Conservation (phyloP, 176 grass and related monocot species). For the Aegilops sharonensis region DNA sequence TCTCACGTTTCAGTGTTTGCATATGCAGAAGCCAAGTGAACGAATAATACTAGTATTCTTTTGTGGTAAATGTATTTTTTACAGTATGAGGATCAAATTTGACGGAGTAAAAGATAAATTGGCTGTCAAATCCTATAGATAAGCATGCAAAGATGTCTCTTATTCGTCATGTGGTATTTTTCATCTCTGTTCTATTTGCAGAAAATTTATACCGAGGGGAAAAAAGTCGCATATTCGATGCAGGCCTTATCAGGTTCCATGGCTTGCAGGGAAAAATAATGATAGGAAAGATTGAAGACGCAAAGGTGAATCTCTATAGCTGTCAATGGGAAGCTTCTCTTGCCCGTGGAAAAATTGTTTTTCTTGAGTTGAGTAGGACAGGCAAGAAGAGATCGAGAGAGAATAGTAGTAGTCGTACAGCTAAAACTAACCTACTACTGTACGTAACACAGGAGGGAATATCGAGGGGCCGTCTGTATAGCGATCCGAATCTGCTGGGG, state of each 20-base stretch:
- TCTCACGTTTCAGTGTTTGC: neutral
- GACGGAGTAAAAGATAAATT: neutral
- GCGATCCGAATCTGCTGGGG: neutral
- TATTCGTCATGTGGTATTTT: no score
- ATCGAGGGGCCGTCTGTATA: slow-evolving; percentile 17
- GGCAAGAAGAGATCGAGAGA: neutral
- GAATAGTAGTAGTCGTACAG: neutral
- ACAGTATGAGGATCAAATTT: no score
- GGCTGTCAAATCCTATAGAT: neutral
- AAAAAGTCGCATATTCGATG: neutral
- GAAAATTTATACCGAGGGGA: no score
- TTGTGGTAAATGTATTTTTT: no score
- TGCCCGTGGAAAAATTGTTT: slow-evolving; percentile 17
- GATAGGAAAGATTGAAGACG: neutral
- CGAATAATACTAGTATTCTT: no score
- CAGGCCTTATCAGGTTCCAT: neutral
- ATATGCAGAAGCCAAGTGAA: neutral
- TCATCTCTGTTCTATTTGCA: no score
- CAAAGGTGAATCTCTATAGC: neutral
- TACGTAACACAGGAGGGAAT: neutral
- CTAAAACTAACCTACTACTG: no score
- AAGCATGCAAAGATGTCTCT: neutral
- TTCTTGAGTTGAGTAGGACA: slow-evolving; percentile 5
- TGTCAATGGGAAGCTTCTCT: slow-evolving; percentile 40
- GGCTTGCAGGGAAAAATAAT: neutral